Conservation (phyloP, 73 alveolate genomes). For the Paramecium bursaria region DNA sequence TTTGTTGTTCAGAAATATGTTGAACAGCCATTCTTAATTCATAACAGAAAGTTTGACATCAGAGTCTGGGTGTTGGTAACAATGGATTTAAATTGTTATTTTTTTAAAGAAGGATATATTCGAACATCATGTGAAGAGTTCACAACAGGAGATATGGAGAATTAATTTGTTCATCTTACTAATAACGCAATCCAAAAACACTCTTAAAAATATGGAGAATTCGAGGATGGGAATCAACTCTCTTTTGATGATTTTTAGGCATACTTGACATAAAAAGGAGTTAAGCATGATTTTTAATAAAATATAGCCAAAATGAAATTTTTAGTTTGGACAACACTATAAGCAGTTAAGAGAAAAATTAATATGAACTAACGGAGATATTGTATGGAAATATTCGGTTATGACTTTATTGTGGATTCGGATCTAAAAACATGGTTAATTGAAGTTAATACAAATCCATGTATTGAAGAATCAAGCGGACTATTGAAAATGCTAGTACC, state of each 20-base stretch:
- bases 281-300: slow-evolving; percentile 74
- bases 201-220: slow-evolving; percentile 75
- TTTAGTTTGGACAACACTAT: slow-evolving; percentile 75
- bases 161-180: slow-evolving; percentile 79
- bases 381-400: slow-evolving; percentile 93
- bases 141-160: slow-evolving; percentile 72
- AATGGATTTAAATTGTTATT: slow-evolving; percentile 71
- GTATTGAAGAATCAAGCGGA: slow-evolving; percentile 88
- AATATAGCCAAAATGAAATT: slow-evolving; percentile 79
- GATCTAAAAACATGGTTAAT: slow-evolving; percentile 88
- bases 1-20: slow-evolving; percentile 79
- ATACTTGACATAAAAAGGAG: slow-evolving; percentile 69
- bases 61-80: slow-evolving; percentile 85
- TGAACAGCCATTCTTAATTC: slow-evolving; percentile 77
- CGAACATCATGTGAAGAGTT: slow-evolving; percentile 78
- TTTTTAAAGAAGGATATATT: slow-evolving; percentile 84
- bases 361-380: slow-evolving; percentile 75
- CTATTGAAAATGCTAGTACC: slow-evolving; percentile 85
- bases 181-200: slow-evolving; percentile 82
- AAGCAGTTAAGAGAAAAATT: slow-evolving; percentile 72
- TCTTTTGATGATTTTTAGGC: slow-evolving; percentile 79
- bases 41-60: slow-evolving; percentile 79
- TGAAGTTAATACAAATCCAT: slow-evolving; percentile 96
- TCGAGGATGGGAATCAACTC: slow-evolving; percentile 83
- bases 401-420: slow-evolving; percentile 90